phyloP scores from a whole-genome alignment of 495 filamentous ascomycete genomes.

The Podospora tetraspora region DNA sequence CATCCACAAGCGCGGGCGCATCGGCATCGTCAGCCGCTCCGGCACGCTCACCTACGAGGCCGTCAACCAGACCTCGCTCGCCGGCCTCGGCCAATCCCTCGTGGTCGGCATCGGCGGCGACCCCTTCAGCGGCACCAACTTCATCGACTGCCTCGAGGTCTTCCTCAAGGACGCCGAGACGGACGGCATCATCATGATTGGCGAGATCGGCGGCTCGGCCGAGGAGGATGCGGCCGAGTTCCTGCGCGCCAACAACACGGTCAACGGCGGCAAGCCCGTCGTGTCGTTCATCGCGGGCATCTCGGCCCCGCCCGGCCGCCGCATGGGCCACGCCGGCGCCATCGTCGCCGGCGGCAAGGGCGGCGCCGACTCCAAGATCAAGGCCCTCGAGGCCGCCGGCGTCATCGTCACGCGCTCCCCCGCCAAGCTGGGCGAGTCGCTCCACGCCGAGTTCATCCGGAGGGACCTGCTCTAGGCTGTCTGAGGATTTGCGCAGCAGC shows the following conservation, averaged over 20 bases:
- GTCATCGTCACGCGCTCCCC: conserved; percentile 96
- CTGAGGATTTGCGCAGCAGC: neutral
- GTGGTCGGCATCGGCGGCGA: conserved; percentile 98
- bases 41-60: conserved; percentile 99
- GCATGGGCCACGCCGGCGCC: conserved; percentile 98
- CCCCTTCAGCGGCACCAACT: conserved; percentile 98
- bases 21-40: conserved; percentile 97
- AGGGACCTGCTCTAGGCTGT: conserved; percentile 76
- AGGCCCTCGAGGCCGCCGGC: conserved; percentile 85
- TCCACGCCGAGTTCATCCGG: conserved; percentile 93
- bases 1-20: conserved; percentile 98
- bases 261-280: conserved; percentile 79
- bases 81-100: conserved; percentile 93
- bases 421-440: conserved; percentile 80
- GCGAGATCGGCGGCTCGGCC: conserved; percentile 94
- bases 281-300: conserved; percentile 99
- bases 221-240: conserved; percentile 97
- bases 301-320: conserved; percentile 87
- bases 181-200: conserved; percentile 99
- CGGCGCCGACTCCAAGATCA: conserved; percentile 95
- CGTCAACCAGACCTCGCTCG: conserved; percentile 98
- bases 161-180: conserved; percentile 96
- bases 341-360: conserved; percentile 98
- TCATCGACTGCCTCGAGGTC: conserved; percentile 97
- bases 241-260: conserved; percentile 81